phyloP scores from a whole-genome alignment of 164 flowering plant genomes.

The Aristolochia fimbriata region DNA sequence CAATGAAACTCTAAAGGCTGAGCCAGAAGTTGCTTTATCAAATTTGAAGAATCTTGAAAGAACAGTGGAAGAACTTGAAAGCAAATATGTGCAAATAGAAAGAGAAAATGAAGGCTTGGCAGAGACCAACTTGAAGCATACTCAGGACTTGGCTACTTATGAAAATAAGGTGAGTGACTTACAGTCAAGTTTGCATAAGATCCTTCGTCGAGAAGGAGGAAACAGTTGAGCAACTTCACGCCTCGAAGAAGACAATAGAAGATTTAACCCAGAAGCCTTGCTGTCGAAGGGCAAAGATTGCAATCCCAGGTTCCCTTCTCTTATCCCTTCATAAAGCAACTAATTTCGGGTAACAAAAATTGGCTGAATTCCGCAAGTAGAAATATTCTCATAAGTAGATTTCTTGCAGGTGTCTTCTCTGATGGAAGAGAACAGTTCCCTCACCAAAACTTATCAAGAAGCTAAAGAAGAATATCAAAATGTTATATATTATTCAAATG shows the following conservation, averaged over 20 bases:
- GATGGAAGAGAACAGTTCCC: constrained; percentile 61
- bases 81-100: constrained; percentile 28
- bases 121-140: constrained; percentile 60
- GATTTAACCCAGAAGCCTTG: constrained; percentile 46
- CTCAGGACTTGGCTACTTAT: constrained; percentile 42
- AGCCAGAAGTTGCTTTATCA: constrained; percentile 48
- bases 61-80: constrained; percentile 39
- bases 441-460: constrained; percentile 44
- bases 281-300: constrained; percentile 42
- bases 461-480: constrained; percentile 57
- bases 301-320: constrained; percentile 48
- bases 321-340: neutral
- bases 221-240: constrained; percentile 33
- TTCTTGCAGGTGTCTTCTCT: constrained; percentile 56
- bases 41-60: constrained; percentile 45
- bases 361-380: neutral
- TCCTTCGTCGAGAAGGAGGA: constrained; percentile 44
- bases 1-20: constrained; percentile 35
- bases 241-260: constrained; percentile 45
- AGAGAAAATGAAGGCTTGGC: constrained; percentile 47
- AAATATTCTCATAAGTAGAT: constrained; percentile 1
- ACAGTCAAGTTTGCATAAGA: constrained; percentile 27
- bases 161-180: constrained; percentile 48
- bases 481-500: constrained; percentile 33
- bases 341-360: neutral